These are phyloP conservation scores for Dipteronia dyeriana DNA, from an alignment of 345 rosid species.

Conservation along the genomic window DNA sequence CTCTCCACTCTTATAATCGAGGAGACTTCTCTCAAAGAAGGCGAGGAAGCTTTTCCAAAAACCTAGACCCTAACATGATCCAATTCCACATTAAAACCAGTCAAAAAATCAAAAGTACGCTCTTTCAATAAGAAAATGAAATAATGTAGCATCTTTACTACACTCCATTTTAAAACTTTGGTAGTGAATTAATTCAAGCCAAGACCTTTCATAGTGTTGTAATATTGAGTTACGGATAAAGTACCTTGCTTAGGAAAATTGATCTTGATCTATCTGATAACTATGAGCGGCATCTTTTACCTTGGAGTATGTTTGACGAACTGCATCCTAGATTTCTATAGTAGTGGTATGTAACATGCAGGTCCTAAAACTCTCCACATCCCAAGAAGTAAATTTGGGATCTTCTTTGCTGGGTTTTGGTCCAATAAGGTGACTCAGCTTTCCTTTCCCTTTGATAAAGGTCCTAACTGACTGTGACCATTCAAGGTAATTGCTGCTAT, in stretches of 20 bases:
- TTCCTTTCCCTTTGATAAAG: too few species aligned
- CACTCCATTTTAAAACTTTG: background rate
- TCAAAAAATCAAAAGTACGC: background rate
- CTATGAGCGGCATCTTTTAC: background rate
- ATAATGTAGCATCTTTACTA: background rate
- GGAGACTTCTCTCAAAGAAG: background rate
- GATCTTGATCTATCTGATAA: background rate
- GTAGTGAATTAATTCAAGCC: background rate
- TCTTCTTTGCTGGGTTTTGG: too few species aligned
- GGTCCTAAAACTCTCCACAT: background rate
- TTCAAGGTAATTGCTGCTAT: too few species aligned
- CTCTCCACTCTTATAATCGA: background rate
- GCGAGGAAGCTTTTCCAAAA: background rate
- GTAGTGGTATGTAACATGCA: background rate
- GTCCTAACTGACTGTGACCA: too few species aligned
- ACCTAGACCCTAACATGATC: background rate
- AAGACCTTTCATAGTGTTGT: background rate
- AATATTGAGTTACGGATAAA: background rate
- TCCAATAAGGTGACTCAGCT: too few species aligned
- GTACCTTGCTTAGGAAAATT: too few species aligned
- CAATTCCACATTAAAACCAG: background rate
- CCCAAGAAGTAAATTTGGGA: too few species aligned
- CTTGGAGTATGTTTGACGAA: background rate
- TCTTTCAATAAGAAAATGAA: background rate
- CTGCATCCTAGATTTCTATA: background rate